Percentiles rank a stretch among this genome's conserved stretches.
phyloP scores from a whole-genome alignment of 1,139 yeast species.

The Wickerhamomyces sp. region DNA sequence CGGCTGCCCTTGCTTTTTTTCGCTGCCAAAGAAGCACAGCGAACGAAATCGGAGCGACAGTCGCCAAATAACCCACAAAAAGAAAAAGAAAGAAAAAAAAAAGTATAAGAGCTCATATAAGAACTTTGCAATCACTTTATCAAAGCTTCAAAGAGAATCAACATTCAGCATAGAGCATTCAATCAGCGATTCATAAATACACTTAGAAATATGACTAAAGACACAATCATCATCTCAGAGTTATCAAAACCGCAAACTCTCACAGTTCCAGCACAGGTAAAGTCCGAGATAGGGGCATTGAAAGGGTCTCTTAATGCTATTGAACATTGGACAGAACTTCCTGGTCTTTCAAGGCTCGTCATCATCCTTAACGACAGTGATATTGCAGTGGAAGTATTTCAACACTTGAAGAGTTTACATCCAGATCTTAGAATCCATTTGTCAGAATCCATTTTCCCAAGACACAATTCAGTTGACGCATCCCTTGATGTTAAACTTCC shows the following conservation, averaged over 20 bases:
- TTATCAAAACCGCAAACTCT: conserved; percentile 17
- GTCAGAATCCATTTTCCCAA: conserved; percentile 36
- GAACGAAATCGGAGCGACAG: too few species aligned
- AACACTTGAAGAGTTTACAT: conserved; percentile 21
- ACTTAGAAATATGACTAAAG: conserved; percentile 8
- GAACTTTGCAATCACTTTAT: too few species aligned
- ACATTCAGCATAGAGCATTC: too few species aligned
- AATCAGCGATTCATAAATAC: too few species aligned
- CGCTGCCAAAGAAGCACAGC: too few species aligned
- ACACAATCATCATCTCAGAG: conserved; percentile 20
- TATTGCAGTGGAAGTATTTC: conserved; percentile 28
- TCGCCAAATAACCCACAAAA: too few species aligned
- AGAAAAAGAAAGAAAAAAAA: too few species aligned
- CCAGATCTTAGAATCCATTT: conserved; percentile 32
- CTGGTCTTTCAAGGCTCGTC: conserved; percentile 38
- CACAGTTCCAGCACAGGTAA: conserved; percentile 13
- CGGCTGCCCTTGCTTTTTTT: too few species aligned
- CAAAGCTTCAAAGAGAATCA: too few species aligned
- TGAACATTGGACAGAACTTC: conserved; percentile 41
- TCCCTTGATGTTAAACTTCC: conserved; percentile 18
- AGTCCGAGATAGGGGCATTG: conserved; percentile 8
- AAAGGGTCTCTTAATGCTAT: conserved; percentile 21
- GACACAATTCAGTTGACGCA: conserved; percentile 37
- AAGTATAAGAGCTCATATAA: too few species aligned
- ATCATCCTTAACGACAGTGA: conserved; percentile 34